Evolutionary conservation across 768 basidiomycete species (phyloP), one percentile per base, ranked within the genome.

Genomic region (Chalciporus piperatus): DNA sequence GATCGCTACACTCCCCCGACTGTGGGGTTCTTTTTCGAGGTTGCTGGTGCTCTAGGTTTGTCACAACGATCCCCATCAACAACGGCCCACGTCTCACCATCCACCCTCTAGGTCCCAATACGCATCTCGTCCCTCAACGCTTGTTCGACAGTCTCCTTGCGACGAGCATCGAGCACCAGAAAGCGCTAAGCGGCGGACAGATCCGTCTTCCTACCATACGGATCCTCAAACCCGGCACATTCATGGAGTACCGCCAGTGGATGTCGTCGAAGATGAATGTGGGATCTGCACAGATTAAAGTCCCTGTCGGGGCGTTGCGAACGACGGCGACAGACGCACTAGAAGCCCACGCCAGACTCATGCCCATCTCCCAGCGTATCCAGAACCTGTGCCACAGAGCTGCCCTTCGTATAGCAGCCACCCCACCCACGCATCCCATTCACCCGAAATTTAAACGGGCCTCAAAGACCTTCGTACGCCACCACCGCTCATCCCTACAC

Each of bases 121-220:
- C 47, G 22, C 41, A 48, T 6, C 33, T 20, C 11, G 44, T 50
- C 10, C 23, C 22, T 8, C 45, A 48, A n/a, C 42, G 25, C 40
- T 13, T 52, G n/a, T 47, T 60, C 30, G 56, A 60, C 19, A 43
- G 48, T 1, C 50, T 58, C 23, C 38, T 41, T 5, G 12, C 44
- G 11, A 28, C 40, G 0, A 50, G 58, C n/a, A 4, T 2, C 0
- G 35, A 41, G 14, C 41, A 39, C 11, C 30, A 37, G 5, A 7
- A 2, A 20, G 51, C 43, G 16, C 39, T 55, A 9, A 43, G 49
- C 1, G 22, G 11, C 1, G 55, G 50, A 11, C 17, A 17, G 14
- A 39, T 51, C 1, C 43, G 56, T 14, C 35, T 56, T 5, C 64
- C 65, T 2, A 62, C 65, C 19, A 53, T 67, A 32, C 60, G 60